Evolutionary conservation across 2,329 filamentous ascomycete species (phyloP).

Genomic region (Didymella keratinophila): DNA sequence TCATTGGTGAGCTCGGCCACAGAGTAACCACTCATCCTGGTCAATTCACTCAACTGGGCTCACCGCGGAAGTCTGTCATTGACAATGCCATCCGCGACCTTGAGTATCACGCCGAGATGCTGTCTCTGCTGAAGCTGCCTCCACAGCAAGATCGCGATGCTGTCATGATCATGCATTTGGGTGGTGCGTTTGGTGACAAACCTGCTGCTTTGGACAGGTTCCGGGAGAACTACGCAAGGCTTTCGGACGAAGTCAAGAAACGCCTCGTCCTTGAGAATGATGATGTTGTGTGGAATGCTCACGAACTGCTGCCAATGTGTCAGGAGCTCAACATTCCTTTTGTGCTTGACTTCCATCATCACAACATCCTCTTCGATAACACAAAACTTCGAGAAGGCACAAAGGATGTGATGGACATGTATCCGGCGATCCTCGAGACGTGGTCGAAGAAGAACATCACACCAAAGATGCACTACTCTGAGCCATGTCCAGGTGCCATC

Average conservation of each 20-base stretch:
- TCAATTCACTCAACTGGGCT: conserved; percentile 88
- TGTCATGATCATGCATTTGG: conserved; percentile 94
- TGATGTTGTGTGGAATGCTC: conserved; percentile 90
- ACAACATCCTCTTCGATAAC: conserved; percentile 89
- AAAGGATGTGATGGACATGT: conserved; percentile 77
- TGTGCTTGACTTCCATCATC: conserved; percentile 92
- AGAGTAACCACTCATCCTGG: conserved; percentile 90
- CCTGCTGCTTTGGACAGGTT: conserved; percentile 79
- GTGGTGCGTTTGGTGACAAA: conserved; percentile 89
- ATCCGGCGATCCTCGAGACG: conserved; percentile 78
- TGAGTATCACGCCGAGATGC: conserved; percentile 86
- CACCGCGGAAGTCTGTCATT: conserved; percentile 79
- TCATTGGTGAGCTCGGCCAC: conserved; percentile 81
- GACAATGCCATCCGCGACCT: conserved; percentile 80
- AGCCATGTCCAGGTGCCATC: conserved; percentile 77
- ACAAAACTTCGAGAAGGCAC: conserved; percentile 81
- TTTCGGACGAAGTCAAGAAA: conserved; percentile 76
- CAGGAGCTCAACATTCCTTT: conserved; percentile 94
- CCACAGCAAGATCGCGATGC: conserved; percentile 83
- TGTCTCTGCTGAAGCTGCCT: conserved; percentile 77
- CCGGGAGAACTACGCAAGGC: conserved; percentile 71
- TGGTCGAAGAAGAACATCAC: conserved; percentile 86
- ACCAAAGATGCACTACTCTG: conserved; percentile 98
- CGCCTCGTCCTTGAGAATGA: conserved; percentile 92
- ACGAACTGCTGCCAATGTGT: conserved; percentile 87